Evolutionary conservation across 2,329 filamentous ascomycete genomes (phyloP).

Genomic region (Hypomyces perniciosus): DNA sequence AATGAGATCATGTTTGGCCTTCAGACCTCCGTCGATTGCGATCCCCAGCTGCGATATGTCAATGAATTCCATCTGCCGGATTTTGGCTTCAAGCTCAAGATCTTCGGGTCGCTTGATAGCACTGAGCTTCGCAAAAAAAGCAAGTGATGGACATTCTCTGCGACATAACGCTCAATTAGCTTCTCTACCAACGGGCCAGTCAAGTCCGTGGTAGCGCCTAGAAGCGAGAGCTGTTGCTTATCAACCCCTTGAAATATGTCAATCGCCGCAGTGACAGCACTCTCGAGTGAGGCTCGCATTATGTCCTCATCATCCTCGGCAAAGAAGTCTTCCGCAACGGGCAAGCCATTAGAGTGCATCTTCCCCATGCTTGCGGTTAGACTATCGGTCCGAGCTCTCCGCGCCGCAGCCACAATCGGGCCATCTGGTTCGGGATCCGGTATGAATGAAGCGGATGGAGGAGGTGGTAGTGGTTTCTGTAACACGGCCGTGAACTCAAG

Average conservation of each 20-base stretch:
- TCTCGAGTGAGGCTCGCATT: constrained; percentile 84
- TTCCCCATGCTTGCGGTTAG: constrained; percentile 30
- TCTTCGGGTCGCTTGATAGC: constrained; percentile 76
- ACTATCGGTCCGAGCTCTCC: constrained; percentile 49
- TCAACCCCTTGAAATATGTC: constrained; percentile 95
- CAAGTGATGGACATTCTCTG: constrained; percentile 86
- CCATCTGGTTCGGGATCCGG: constrained; percentile 54
- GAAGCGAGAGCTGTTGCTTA: constrained; percentile 85
- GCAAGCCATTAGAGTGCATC: constrained; percentile 30
- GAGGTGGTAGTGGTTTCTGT: constrained; percentile 75
- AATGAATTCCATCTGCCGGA: constrained; percentile 86
- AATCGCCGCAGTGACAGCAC: constrained; percentile 85
- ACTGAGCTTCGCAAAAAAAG: constrained; percentile 85
- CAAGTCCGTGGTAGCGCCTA: constrained; percentile 88
- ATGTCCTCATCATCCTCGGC: constrained; percentile 87
- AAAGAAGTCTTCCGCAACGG: constrained; percentile 59
- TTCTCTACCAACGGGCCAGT: constrained; percentile 89
- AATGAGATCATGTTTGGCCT: constrained; percentile 75
- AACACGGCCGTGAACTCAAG: constrained; percentile 82
- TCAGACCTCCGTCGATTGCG: constrained; percentile 68
- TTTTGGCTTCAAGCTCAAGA: constrained; percentile 79
- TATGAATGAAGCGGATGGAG: constrained; percentile 56
- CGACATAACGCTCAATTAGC: constrained; percentile 89
- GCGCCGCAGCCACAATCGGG: constrained; percentile 49
- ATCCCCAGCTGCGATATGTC: constrained; percentile 95